Conservation (phyloP, 2,329 filamentous ascomycete genomes). For the Cordyceps farinosa region DNA sequence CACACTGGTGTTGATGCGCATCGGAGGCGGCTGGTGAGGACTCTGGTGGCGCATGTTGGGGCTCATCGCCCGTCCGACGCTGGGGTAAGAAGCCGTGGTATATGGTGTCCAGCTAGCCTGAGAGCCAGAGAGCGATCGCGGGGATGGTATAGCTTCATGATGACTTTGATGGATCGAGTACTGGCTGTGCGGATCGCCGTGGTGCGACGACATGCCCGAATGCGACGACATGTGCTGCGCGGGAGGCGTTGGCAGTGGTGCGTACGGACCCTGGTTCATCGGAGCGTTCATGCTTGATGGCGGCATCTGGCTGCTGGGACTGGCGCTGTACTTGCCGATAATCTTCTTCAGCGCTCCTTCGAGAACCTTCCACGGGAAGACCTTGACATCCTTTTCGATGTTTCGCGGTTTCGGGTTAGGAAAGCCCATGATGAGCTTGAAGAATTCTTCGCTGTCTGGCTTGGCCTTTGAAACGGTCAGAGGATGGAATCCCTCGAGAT, state of each 20-base stretch:
- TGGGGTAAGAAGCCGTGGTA: slow-evolving; percentile 34
- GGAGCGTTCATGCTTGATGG: slow-evolving; percentile 41
- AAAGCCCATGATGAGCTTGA: slow-evolving; percentile 98
- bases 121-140: slow-evolving; percentile 48
- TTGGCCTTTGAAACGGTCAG: slow-evolving; percentile 92
- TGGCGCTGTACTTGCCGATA: slow-evolving; percentile 86
- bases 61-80: slow-evolving; percentile 41
- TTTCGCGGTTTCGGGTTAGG: slow-evolving; percentile 92
- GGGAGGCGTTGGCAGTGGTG: slow-evolving; percentile 46
- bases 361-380: slow-evolving; percentile 94
- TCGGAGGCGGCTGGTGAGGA: slow-evolving; percentile 33
- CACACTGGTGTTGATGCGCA: slow-evolving; percentile 36
- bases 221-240: slow-evolving; percentile 31
- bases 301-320: slow-evolving; percentile 38
- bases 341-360: slow-evolving; percentile 91
- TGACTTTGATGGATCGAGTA: slow-evolving; percentile 43
- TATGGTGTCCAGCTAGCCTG: slow-evolving; percentile 49
- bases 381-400: slow-evolving; percentile 99
- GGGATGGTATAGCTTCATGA: slow-evolving; percentile 50
- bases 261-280: slow-evolving; percentile 37
- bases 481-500: slow-evolving; percentile 90
- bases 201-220: slow-evolving; percentile 28
- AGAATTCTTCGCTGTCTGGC: slow-evolving; percentile 90
- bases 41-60: slow-evolving; percentile 34
- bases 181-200: slow-evolving; percentile 32